phyloP scores from a whole-genome alignment of 371 early-diverging fungal species.

The Mortierella sp. region DNA sequence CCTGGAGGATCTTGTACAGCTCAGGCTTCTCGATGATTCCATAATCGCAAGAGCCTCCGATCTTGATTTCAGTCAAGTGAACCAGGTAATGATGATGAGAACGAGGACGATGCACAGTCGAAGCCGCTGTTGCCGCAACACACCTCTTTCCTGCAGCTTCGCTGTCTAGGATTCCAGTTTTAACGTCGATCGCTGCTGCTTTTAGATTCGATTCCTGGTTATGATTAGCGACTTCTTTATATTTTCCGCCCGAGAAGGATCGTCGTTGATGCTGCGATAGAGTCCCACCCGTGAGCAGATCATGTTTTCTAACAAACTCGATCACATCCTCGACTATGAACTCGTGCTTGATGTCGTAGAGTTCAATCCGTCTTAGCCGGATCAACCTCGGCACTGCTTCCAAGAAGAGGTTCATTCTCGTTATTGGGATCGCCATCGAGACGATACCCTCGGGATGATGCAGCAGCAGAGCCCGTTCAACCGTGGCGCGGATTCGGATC shows the following conservation, averaged over 20 bases:
- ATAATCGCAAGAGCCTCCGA: slow-evolving; percentile 18
- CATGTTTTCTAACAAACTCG: slow-evolving; percentile 13
- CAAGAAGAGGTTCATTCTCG: slow-evolving; percentile 5
- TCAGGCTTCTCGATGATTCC: slow-evolving; percentile 10
- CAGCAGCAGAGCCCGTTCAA: slow-evolving; percentile 21
- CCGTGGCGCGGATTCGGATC: slow-evolving; percentile 5
- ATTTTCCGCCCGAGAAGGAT: too few species aligned
- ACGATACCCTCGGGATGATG: slow-evolving; percentile 22
- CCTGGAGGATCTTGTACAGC: slow-evolving; percentile 27
- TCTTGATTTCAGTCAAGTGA: slow-evolving; percentile 20
- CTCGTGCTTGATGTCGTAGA: slow-evolving; percentile 14
- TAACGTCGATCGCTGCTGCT: too few species aligned
- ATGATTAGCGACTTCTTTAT: too few species aligned
- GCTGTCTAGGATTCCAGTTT: too few species aligned
- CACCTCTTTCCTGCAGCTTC: too few species aligned
- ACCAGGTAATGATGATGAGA: background rate
- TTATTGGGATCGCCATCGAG: slow-evolving; percentile 11
- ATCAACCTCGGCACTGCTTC: slow-evolving; percentile 14
- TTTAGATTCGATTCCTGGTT: too few species aligned
- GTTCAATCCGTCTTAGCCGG: slow-evolving; percentile 10
- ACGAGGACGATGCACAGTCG: too few species aligned
- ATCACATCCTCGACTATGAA: slow-evolving; percentile 9
- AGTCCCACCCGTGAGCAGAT: too few species aligned
- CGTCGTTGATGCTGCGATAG: too few species aligned
- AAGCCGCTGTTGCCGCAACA: too few species aligned